Conservation (phyloP, 345 rosid genomes). For the Ceriops zippeliana region DNA sequence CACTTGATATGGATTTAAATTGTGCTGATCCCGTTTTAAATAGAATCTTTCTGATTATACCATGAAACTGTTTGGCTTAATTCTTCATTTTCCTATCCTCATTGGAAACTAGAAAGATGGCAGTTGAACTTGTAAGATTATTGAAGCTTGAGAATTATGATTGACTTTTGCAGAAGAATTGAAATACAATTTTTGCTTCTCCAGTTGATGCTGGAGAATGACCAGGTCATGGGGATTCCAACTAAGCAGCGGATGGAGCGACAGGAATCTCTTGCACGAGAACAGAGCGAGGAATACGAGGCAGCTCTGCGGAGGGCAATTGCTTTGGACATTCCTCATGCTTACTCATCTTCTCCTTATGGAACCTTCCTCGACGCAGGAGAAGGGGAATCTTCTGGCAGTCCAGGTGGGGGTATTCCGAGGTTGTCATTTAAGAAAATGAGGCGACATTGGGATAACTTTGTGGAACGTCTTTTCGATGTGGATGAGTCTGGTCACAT, state of each 20-base stretch:
- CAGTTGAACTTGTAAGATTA: neutral
- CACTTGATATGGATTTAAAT: no score
- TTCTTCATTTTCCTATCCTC: no score
- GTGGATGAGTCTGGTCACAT: slow-evolving; percentile 50
- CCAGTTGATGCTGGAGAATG: slow-evolving; percentile 80
- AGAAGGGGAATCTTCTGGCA: slow-evolving; percentile 53
- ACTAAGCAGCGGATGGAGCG: slow-evolving; percentile 75
- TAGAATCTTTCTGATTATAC: neutral
- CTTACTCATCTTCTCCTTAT: slow-evolving; percentile 52
- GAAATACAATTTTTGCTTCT: neutral
- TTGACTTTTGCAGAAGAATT: slow-evolving; percentile 2
- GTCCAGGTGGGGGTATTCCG: slow-evolving; percentile 30
- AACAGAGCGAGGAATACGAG: slow-evolving; percentile 69
- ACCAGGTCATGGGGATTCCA: slow-evolving; percentile 64
- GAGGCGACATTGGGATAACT: slow-evolving; percentile 53
- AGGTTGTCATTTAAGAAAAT: slow-evolving; percentile 38
- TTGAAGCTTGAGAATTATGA: neutral
- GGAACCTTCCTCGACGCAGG: slow-evolving; percentile 69
- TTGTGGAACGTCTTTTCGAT: slow-evolving; percentile 47
- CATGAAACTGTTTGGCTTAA: neutral
- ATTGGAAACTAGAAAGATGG: no score
- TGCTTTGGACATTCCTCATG: slow-evolving; percentile 62
- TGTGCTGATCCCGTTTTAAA: neutral
- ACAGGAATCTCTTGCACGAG: slow-evolving; percentile 61
- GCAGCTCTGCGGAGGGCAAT: slow-evolving; percentile 78